A percentile compares a stretch with the other conserved stretches of the same genome.
phyloP scores from a whole-genome alignment of 768 basidiomycete genomes.

The Tylopilus intermedius region DNA sequence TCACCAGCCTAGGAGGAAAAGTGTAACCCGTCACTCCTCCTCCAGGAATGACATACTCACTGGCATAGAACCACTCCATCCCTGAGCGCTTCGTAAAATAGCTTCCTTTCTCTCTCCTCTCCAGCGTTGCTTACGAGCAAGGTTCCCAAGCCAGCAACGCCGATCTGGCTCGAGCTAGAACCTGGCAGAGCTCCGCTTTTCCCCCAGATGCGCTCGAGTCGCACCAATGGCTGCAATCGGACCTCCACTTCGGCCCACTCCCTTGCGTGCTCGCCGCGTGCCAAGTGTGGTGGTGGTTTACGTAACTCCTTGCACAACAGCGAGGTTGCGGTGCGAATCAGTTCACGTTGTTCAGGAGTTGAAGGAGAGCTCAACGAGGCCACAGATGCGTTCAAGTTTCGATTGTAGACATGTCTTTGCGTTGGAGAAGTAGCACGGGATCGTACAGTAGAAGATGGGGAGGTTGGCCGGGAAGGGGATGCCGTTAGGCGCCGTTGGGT shows the following conservation, averaged over 20 bases:
- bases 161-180: slow-evolving; percentile 41
- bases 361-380: slow-evolving; percentile 46
- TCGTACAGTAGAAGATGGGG: slow-evolving; percentile 41
- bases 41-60: slow-evolving; percentile 46
- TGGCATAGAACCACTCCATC: slow-evolving; percentile 89
- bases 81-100: slow-evolving; percentile 70
- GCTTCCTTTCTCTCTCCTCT: slow-evolving; percentile 69
- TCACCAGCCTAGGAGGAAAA: slow-evolving; percentile 55
- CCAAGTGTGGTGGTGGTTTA: slow-evolving; percentile 54
- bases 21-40: slow-evolving; percentile 5
- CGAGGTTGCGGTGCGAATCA: slow-evolving; percentile 60
- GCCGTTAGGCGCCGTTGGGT: slow-evolving; percentile 21
- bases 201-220: slow-evolving; percentile 75
- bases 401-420: slow-evolving; percentile 49
- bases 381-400: slow-evolving; percentile 56
- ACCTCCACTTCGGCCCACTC: slow-evolving; percentile 78
- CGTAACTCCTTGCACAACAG: slow-evolving; percentile 64
- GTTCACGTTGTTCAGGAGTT: slow-evolving; percentile 59
- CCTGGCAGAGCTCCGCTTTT: slow-evolving; percentile 47
- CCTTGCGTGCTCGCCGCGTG: slow-evolving; percentile 44
- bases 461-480: slow-evolving; percentile 36
- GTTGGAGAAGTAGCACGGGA: slow-evolving; percentile 44
- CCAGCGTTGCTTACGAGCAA: slow-evolving; percentile 45
- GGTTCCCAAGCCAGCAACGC: slow-evolving; percentile 26
- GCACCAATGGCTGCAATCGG: slow-evolving; percentile 51